These are phyloP conservation scores for Monosporascus sp. DNA, from an alignment of 2,329 filamentous ascomycete species.

Conservation along the genomic window DNA sequence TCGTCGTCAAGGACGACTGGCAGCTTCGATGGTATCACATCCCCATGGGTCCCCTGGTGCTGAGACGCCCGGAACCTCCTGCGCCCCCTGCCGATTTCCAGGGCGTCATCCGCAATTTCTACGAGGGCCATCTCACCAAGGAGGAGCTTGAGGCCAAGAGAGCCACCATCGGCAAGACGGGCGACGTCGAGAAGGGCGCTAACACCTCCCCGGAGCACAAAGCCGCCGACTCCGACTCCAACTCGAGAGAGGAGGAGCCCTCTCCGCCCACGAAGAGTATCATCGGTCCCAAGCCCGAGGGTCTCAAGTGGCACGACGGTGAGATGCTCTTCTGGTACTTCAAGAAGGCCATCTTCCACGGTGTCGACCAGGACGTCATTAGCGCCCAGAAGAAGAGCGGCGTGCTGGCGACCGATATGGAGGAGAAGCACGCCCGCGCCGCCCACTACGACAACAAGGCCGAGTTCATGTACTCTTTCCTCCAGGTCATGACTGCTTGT, in stretches of 20 bases:
- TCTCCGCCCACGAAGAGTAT: slow-evolving; percentile 9
- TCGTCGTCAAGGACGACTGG: slow-evolving; percentile 57
- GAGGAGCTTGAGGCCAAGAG: slow-evolving; percentile 44
- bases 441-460: slow-evolving; percentile 57
- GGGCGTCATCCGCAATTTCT: slow-evolving; percentile 47
- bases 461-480: slow-evolving; percentile 57
- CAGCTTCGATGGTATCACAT: slow-evolving; percentile 51
- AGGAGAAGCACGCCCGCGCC: slow-evolving; percentile 51
- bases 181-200: slow-evolving; percentile 20
- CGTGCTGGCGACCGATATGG: slow-evolving; percentile 46
- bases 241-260: slow-evolving; percentile 4
- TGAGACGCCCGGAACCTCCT: slow-evolving; percentile 36
- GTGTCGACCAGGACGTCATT: slow-evolving; percentile 40
- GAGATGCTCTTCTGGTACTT: slow-evolving; percentile 17
- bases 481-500: slow-evolving; percentile 55
- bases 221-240: slow-evolving; percentile 6
- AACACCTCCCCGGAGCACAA: slow-evolving; percentile 9
- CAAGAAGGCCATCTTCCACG: slow-evolving; percentile 25
- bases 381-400: slow-evolving; percentile 33
- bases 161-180: slow-evolving; percentile 18
- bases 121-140: slow-evolving; percentile 49
- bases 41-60: slow-evolving; percentile 46
- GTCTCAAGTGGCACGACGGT: slow-evolving; percentile 27
- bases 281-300: slow-evolving; percentile 18
- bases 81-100: slow-evolving; percentile 37